phyloP scores from a whole-genome alignment of 2,329 filamentous ascomycete genomes.

The Microsporum ferrugineum region DNA sequence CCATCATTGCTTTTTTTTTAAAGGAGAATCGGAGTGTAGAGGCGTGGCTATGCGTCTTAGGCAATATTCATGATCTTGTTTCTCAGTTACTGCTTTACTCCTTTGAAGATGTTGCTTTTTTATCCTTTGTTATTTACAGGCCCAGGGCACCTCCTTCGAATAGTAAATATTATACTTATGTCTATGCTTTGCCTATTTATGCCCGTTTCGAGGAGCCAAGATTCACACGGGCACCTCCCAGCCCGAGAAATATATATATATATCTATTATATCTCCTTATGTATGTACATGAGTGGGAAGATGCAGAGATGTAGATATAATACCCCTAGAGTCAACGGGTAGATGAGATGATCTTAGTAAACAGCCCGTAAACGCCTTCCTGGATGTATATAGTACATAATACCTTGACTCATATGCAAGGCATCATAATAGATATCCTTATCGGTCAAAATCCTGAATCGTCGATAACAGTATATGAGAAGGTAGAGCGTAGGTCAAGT shows the following conservation, averaged over 20 bases:
- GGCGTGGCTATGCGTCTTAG: conserved; percentile 13
- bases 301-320: neutral
- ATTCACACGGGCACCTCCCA: neutral
- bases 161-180: conserved; percentile 1
- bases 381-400: neutral
- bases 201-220: neutral
- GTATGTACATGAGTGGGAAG: neutral
- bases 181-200: neutral
- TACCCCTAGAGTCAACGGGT: neutral
- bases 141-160: neutral
- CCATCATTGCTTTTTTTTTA: conserved; percentile 6
- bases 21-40: conserved; percentile 10
- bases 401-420: neutral
- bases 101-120: neutral
- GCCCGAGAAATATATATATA: neutral
- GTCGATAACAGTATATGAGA: no score
- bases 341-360: neutral
- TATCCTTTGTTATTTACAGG: neutral
- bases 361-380: neutral
- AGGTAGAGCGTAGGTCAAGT: no score
- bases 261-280: neutral
- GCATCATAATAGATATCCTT: conserved; percentile 9
- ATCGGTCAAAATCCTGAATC: no score
- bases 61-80: conserved; percentile 8
- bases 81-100: neutral